These are phyloP conservation scores for Clonostachys sp. DNA, from an alignment of 2,329 filamentous ascomycete genomes.

Conservation along the genomic window DNA sequence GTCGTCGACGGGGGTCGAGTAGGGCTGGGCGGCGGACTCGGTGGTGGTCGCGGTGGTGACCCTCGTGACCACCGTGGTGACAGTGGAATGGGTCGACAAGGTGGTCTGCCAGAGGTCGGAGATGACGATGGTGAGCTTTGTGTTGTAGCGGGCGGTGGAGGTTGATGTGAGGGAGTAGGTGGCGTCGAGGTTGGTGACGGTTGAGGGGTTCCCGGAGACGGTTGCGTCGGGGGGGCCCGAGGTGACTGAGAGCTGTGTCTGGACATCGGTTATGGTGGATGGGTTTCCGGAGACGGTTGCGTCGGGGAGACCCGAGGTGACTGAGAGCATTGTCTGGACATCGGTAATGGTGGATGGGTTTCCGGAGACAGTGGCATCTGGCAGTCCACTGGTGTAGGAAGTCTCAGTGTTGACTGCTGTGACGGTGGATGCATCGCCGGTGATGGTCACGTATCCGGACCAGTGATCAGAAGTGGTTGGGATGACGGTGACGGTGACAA, in stretches of 20 bases:
- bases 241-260: conserved; percentile 18
- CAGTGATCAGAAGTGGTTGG: conserved; percentile 2
- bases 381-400: conserved; percentile 10
- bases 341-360: conserved; percentile 13
- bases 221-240: conserved; percentile 22
- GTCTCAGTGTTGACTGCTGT: conserved; percentile 15
- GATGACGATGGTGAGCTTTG: conserved; percentile 17
- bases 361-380: conserved; percentile 19
- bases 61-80: conserved; percentile 16
- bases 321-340: conserved; percentile 11
- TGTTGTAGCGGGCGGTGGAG: conserved; percentile 3
- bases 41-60: conserved; percentile 16
- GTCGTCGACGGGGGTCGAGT: not conserved
- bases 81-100: conserved; percentile 9
- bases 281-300: conserved; percentile 19
- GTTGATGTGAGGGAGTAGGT: conserved; percentile 12
- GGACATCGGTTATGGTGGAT: conserved; percentile 19
- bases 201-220: conserved; percentile 20
- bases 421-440: conserved; percentile 12
- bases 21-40: not conserved
- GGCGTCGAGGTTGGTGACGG: conserved; percentile 18
- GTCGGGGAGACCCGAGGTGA: conserved; percentile 14
- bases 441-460: conserved; percentile 16
- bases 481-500: conserved; percentile 12
- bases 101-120: conserved; percentile 19